These are phyloP conservation scores for Dendrobium catenatum DNA, from an alignment of 106 monocot genomes.

Conservation along the genomic window DNA sequence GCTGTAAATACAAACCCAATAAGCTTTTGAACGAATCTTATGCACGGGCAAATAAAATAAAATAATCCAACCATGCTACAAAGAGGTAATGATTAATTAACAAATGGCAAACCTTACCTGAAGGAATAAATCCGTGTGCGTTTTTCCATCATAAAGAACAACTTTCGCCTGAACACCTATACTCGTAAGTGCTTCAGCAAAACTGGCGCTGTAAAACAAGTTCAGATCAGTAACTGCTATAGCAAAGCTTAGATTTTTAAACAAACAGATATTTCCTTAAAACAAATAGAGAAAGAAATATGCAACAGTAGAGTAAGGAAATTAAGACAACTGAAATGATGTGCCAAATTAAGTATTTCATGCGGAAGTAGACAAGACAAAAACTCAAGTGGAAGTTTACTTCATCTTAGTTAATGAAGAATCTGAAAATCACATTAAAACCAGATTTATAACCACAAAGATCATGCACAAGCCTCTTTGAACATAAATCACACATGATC, in stretches of 20 bases:
- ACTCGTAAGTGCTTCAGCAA: constrained; percentile 48
- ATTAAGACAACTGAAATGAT: not conserved
- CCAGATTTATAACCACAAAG: not conserved
- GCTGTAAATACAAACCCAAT: not conserved
- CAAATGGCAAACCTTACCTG: constrained; percentile 31
- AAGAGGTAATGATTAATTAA: not conserved
- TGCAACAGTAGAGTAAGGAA: not conserved
- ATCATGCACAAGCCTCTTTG: not conserved
- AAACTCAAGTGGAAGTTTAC: not conserved
- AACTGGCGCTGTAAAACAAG: constrained; percentile 32
- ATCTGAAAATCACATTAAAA: not conserved
- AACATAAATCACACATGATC: not conserved
- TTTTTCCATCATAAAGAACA: constrained; percentile 66
- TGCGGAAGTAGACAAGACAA: not conserved
- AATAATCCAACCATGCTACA: not conserved
- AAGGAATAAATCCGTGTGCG: constrained; percentile 78
- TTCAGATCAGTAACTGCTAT: not conserved
- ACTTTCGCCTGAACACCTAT: constrained; percentile 36
- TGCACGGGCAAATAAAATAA: not conserved
- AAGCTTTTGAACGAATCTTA: not conserved
- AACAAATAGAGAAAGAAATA: not conserved
- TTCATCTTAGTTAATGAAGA: not conserved
- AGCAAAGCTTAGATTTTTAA: constrained; percentile 3
- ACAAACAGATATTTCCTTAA: not conserved
- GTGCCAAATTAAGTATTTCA: not conserved